Conservation (phyloP, 352 stramenopile genomes). For the Pythium folliculosum region DNA sequence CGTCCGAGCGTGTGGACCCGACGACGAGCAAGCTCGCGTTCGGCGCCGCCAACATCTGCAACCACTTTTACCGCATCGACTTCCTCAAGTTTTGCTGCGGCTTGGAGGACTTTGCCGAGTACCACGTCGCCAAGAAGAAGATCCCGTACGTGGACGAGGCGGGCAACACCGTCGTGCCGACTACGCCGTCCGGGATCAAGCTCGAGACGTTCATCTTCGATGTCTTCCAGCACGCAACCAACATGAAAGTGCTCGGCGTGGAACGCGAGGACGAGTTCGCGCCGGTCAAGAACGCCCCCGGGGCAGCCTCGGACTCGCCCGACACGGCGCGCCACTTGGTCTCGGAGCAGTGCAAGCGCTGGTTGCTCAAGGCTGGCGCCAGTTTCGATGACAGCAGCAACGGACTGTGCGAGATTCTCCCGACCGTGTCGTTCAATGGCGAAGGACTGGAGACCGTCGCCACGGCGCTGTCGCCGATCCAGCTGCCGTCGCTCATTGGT, state of each 20-base stretch:
- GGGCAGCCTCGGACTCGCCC: conserved; percentile 73
- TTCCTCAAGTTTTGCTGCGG: conserved; percentile 88
- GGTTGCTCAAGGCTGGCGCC: conserved; percentile 50
- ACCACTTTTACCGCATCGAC: conserved; percentile 91
- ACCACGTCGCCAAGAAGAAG: conserved; percentile 98
- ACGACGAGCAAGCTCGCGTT: conserved; percentile 89
- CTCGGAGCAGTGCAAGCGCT: conserved; percentile 58
- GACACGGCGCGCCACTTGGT: conserved; percentile 81
- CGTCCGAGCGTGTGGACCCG: conserved; percentile 62
- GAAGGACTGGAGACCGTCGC: conserved; percentile 76
- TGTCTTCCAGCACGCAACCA: conserved; percentile 93
- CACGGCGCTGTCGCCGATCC: conserved; percentile 42
- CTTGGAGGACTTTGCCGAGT: conserved; percentile 46
- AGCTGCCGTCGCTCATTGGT: conserved; percentile 35
- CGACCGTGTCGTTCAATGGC: conserved; percentile 85
- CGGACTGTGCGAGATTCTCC: conserved; percentile 79
- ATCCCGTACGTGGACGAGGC: conserved; percentile 91
- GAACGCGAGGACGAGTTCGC: conserved; percentile 91
- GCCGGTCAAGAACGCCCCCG: conserved; percentile 91
- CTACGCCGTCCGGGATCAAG: conserved; percentile 95
- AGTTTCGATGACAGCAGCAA: conserved; percentile 50
- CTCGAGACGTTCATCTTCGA: conserved; percentile 99
- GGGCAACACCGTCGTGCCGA: conserved; percentile 79
- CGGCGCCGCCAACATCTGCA: conserved; percentile 98
- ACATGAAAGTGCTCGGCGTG: conserved; percentile 94